phyloP scores from a whole-genome alignment of 306 rosid species.

The Castanea crenata region DNA sequence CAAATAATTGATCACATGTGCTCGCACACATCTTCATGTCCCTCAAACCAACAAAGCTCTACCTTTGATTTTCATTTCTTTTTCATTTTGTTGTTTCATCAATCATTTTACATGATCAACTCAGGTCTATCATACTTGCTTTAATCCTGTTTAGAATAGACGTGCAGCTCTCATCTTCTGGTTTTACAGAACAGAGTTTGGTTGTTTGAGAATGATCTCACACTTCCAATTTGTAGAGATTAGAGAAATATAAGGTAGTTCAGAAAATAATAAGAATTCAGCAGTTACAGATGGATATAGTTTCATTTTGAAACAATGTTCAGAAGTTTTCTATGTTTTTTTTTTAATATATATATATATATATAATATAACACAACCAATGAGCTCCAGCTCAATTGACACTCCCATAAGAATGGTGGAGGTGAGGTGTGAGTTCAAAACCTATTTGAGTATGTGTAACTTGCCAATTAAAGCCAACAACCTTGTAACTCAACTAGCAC shows the following conservation, averaged over 20 bases:
- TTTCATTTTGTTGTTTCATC: neutral
- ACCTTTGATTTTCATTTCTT: conserved; percentile 5
- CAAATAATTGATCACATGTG: neutral
- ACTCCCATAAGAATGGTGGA: too few species aligned
- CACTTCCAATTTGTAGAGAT: neutral
- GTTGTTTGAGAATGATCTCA: neutral
- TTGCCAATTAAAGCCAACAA: too few species aligned
- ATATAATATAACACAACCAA: too few species aligned
- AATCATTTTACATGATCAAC: neutral
- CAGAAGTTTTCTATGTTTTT: too few species aligned
- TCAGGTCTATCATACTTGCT: neutral
- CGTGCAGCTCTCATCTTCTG: neutral
- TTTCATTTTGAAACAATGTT: too few species aligned
- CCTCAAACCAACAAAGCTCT: neutral
- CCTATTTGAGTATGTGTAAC: too few species aligned
- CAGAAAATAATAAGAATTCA: neutral
- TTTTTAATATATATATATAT: too few species aligned
- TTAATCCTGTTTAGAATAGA: neutral
- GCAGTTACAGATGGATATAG: neutral
- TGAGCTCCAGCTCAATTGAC: too few species aligned
- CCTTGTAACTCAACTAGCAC: too few species aligned
- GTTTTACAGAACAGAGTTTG: neutral
- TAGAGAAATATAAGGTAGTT: neutral
- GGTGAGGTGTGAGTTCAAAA: too few species aligned
- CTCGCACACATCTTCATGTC: neutral